Evolutionary conservation across 129 eudicot genomes (phyloP), one percentile per base, ranked within the genome.

Genomic region (Flaveria ramosissima): DNA sequence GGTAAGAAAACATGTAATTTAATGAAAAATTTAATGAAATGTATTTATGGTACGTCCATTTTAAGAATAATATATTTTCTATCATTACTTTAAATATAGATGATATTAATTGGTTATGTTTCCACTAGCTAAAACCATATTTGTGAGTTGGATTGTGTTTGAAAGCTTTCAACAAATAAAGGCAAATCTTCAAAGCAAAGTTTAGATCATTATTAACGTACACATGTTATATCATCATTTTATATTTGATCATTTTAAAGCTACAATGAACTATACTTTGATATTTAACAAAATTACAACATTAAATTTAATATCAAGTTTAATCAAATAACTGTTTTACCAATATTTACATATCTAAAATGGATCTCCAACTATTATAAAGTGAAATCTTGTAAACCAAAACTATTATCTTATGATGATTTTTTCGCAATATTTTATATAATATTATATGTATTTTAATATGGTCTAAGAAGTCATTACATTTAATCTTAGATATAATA

Each of bases 171-270:
- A 72, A 41, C 78, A 79, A 78, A 75, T 76, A 3, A 57, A 60
- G 27, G 70, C 73, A 72, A 84, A 84, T 70, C 91, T 86, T 89
- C 80, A 52, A 89, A 89, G 89, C 87, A 63, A 89, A 85, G 95
- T 67, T 84, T 86, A 60, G 78, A 89, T 89, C 80, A 78, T 83
- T 43, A 76, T 68, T 8, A 68, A 46, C 41, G 65, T 21, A 71
- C 72, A 60, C 43, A 65, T 47, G 48, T 42, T 66, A 61, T 42
- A 70, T 47, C 76, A 69, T 70, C 76, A 45, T 78, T 30, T 63
- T 21, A 55, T 45, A n/a, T 72, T 62, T 36, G 15, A 51, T 73
- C 24, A 6, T 24, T n/a, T 27, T 64, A 59, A 55, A 32, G 39
- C 24, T 19, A 26, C 23, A 59, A 21, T 10, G 65, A 23, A 43